Evolutionary conservation across 106 monocot species (phyloP), one percentile per base, ranked within the genome.

Genomic region (Xerophyta viscosa): DNA sequence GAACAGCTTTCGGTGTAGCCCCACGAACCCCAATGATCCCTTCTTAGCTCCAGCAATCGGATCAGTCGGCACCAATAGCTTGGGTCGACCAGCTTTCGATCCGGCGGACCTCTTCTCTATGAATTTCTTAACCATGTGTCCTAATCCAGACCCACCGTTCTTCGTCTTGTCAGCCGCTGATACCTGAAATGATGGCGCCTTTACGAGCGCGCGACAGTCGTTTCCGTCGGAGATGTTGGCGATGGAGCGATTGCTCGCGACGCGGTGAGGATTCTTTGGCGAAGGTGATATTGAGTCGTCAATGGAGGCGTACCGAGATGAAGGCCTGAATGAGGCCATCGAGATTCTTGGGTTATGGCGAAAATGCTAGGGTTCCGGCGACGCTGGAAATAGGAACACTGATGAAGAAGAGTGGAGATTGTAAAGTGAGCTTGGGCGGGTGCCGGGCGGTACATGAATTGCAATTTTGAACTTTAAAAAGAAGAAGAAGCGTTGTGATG

Each of bases 61-160:
- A 29, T 70, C 73, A 14, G 29, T 21, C 1, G 77, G 80, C 0
- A 71, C 48, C 5, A 41, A 44, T 10, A 73, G 57, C 5, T 37
- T 22, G 48, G 4, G 14, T 13, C 50, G 33, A 10, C 54, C 56
- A 6, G 48, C 13, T 15, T 63, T 23, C 60, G 52, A 0, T 41
- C 56, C 39, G 37, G 18, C 57, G 57, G 77, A 51, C 58, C 64
- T 74, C 75, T 67, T 77, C 56, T 80, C 83, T 45, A 93, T 81
- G 52, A 93, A 58, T 52, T 78, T 88, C 62, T 61, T 77, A 54
- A 93, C 76, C 74, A 88, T 75, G 29, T 74, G 50, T 4, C 92
- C 83, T 2, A 93, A 53, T 27, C 68, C 69, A 15, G 27, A 3
- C 12, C 31, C 39, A 44, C 56, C 60, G 26, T 60, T 63, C 52